A percentile compares a stretch with the other conserved stretches of the same genome.
Conservation (phyloP, 108 stramenopile species). For the Bacterosira constricta region DNA sequence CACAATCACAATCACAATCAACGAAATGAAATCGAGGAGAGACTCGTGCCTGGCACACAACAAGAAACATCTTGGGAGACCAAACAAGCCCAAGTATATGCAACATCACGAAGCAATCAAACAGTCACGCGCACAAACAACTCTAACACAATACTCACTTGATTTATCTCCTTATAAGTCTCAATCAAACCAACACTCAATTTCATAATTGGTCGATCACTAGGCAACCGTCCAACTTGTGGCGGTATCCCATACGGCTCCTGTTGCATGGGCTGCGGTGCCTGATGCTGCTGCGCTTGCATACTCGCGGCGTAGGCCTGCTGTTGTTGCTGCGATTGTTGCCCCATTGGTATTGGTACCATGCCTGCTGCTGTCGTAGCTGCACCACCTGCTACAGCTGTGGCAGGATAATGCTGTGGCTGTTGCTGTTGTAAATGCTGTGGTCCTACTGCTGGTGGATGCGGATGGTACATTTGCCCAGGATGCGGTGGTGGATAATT, state of each 20-base stretch:
- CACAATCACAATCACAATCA: not conserved
- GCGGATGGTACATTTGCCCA: slow-evolving; percentile 4
- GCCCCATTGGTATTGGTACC: too few relatives aligned
- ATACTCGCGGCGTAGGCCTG: slow-evolving; percentile 6
- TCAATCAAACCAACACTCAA: slow-evolving; percentile 89
- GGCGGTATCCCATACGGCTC: slow-evolving; percentile 23
- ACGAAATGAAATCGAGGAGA: not conserved
- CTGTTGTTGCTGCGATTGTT: slow-evolving; percentile 4
- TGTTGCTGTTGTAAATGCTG: slow-evolving; percentile 27
- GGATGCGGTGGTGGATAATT: slow-evolving; percentile 10
- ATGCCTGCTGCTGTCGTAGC: slow-evolving; percentile 37
- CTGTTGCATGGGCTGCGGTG: slow-evolving; percentile 6
- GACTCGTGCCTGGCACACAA: too few relatives aligned
- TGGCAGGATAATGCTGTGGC: slow-evolving; percentile 13
- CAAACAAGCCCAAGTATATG: not conserved
- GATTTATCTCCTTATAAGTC: slow-evolving; percentile 95
- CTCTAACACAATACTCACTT: slow-evolving; percentile 19
- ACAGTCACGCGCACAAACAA: not conserved
- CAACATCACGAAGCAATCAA: not conserved
- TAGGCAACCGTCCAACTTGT: slow-evolving; percentile 35
- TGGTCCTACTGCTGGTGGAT: slow-evolving; percentile 3
- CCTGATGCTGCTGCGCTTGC: slow-evolving; percentile 6
- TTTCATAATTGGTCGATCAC: slow-evolving; percentile 86
- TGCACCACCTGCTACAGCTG: not conserved
- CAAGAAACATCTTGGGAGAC: too few relatives aligned